A percentile compares a stretch with the other conserved stretches of the same genome.
Evolutionary conservation across 1,284 basidiomycete species (phyloP).

Genomic region (Singerocomus rubriflavus): DNA sequence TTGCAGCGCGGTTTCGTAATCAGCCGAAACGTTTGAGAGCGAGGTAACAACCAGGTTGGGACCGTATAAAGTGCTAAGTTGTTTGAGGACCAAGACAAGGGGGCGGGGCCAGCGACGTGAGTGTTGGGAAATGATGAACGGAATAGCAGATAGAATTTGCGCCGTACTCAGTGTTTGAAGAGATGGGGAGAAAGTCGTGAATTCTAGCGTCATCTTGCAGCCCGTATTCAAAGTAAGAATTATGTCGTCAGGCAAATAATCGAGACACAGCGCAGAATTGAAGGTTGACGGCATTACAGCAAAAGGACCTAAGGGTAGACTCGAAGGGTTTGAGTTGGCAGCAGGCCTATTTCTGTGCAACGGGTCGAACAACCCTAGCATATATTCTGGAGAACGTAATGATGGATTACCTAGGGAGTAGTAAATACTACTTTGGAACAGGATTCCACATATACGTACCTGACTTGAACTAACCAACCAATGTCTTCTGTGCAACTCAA

Average conservation of each 20-base stretch:
- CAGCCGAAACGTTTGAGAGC: constrained; percentile 43
- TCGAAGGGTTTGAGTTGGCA: not conserved
- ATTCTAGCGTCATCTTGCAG: constrained; percentile 21
- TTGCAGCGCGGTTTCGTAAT: constrained; percentile 31
- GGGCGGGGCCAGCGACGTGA: constrained; percentile 21
- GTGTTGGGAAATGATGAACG: constrained; percentile 23
- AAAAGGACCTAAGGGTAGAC: constrained; percentile 1
- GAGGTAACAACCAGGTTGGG: constrained; percentile 38
- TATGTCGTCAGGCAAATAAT: constrained; percentile 13
- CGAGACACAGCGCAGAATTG: constrained; percentile 21
- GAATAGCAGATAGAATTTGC: constrained; percentile 26
- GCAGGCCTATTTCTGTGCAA: not conserved
- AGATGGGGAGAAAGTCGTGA: constrained; percentile 28
- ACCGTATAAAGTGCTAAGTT: constrained; percentile 27
- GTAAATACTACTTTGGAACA: not conserved
- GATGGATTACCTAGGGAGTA: not conserved
- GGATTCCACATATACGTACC: constrained; percentile 22
- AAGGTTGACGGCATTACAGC: constrained; percentile 5
- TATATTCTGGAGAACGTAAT: not conserved
- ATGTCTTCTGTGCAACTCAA: not conserved
- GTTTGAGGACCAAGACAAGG: constrained; percentile 23
- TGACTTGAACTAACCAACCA: constrained; percentile 13
- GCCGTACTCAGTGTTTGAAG: constrained; percentile 20
- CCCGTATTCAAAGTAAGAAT: constrained; percentile 10
- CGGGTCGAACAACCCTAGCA: constrained; percentile 1